Evolutionary conservation across 257 asterid genomes (phyloP).

Genomic region (Plantago elongata): DNA sequence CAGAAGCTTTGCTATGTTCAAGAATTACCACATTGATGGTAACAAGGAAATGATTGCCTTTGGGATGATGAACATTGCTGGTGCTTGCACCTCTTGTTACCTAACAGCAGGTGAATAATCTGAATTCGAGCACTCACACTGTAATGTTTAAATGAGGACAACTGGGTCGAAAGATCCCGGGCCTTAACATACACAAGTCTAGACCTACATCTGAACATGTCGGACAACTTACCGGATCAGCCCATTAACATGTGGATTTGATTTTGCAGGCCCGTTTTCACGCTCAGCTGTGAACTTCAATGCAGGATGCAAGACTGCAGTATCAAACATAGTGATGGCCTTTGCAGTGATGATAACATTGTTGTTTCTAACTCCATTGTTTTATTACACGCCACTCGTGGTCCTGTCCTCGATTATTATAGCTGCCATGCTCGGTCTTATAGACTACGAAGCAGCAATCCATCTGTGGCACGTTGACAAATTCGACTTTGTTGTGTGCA

Average conservation of each 20-base stretch:
- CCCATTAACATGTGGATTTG: background rate
- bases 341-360: constrained; percentile 80
- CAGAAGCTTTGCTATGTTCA: constrained; percentile 90
- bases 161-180: too few species aligned
- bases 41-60: constrained; percentile 97
- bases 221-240: background rate
- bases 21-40: constrained; percentile 89
- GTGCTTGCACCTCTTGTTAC: constrained; percentile 90
- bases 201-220: too few species aligned
- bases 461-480: constrained; percentile 87
- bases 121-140: too few species aligned
- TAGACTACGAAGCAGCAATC: constrained; percentile 83
- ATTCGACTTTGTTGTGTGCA: constrained; percentile 83
- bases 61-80: constrained; percentile 89
- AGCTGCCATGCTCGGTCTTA: constrained; percentile 93
- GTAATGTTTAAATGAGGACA: too few species aligned
- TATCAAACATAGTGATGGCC: constrained; percentile 94
- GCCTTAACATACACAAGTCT: too few species aligned
- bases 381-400: constrained; percentile 86
- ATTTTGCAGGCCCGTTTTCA: constrained; percentile 74
- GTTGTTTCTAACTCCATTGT: constrained; percentile 67
- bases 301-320: constrained; percentile 97
- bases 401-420: constrained; percentile 78
- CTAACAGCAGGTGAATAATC: constrained; percentile 69
- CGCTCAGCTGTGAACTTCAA: constrained; percentile 95